These are phyloP conservation scores for Phialophora macrospora DNA, from an alignment of 2,329 filamentous ascomycete species.

Conservation along the genomic window DNA sequence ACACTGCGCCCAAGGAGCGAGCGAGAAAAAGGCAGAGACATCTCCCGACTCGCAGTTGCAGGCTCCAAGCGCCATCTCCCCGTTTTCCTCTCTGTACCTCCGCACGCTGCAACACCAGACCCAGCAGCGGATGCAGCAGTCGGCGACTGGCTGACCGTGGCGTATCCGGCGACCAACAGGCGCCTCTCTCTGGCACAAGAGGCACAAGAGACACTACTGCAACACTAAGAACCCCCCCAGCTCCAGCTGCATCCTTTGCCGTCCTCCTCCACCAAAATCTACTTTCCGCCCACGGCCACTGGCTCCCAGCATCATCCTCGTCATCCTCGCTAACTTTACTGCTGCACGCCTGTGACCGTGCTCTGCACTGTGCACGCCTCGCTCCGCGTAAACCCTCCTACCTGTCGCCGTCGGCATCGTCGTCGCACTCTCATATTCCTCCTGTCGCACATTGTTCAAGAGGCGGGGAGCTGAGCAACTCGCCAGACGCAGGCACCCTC, in stretches of 20 bases:
- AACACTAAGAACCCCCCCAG: constrained; percentile 20
- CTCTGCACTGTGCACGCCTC: constrained; percentile 23
- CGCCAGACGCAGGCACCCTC: constrained; percentile 37
- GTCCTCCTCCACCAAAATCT: constrained; percentile 33
- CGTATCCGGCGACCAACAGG: constrained; percentile 28
- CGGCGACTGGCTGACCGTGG: constrained; percentile 12
- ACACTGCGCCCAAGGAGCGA: constrained; percentile 2
- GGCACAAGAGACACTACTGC: constrained; percentile 19
- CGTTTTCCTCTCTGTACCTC: constrained; percentile 20
- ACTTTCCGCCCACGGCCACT: constrained; percentile 27
- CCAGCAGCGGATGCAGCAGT: background rate
- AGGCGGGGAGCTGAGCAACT: constrained; percentile 24
- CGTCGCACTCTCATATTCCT: constrained; percentile 32
- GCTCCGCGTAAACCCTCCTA: constrained; percentile 19
- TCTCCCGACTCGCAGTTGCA: constrained; percentile 28
- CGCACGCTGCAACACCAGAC: constrained; percentile 13
- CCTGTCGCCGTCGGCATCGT: constrained; percentile 24
- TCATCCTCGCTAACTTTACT: constrained; percentile 34
- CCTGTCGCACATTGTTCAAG: constrained; percentile 27
- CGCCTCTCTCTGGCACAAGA: constrained; percentile 19
- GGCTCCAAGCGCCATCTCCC: constrained; percentile 28
- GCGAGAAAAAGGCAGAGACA: constrained; percentile 6
- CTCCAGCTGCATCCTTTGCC: constrained; percentile 32
- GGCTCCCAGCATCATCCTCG: constrained; percentile 29
- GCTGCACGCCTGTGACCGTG: constrained; percentile 33